Base-by-base conservation (phyloP, 2,329 filamentous ascomycete genomes). In the Helotiales sp. region DNA sequence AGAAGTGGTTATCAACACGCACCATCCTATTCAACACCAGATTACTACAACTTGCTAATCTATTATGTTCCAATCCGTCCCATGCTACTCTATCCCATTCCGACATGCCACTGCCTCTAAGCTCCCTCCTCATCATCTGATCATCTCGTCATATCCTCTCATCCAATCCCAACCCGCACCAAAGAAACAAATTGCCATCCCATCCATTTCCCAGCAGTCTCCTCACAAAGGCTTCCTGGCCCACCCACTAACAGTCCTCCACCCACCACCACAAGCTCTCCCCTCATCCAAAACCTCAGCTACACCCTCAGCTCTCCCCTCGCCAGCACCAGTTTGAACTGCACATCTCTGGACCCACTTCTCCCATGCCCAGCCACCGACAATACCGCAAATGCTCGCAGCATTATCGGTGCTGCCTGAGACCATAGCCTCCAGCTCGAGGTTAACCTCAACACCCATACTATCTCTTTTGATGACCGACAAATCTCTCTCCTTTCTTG, bases 301-400 rank as follows among this genome's bases (percentile, higher is more conserved):
- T 6, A 90, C 85, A 26, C 85, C 85, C 32, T 88, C 85, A 58
- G 90, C 82, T 73, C 84, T 86, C 76, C 85, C 86, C 7, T 87
- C 86, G 79, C 87, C 84, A 63, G 93, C 89, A 28, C 92, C 91
- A 76, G 93, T 96, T 82, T 97, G 94, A 81, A 90, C 87, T 81
- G 96, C 92, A 75, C 95, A 86, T 76, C 93, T 92, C 72, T 97
- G 82, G 78, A 98, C 86, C 96, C 96, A 99, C 78, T 93, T 91
- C 85, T 99, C 96, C 95, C 94, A 99, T 78, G 90, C 89, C 89
- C 93, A 96, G 28, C 91, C 90, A 4, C 93, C 96, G 0, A 95
- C 88, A 47, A 98, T 81, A 22, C 94, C 94, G 13, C 92, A 91
- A 71, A 97, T 83, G 73, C 87, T 89, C 1, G 92, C 92, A 15